Percentiles rank a stretch among this genome's conserved stretches.
phyloP scores from a whole-genome alignment of 1,284 basidiomycete genomes.

The Ustilago curta region DNA sequence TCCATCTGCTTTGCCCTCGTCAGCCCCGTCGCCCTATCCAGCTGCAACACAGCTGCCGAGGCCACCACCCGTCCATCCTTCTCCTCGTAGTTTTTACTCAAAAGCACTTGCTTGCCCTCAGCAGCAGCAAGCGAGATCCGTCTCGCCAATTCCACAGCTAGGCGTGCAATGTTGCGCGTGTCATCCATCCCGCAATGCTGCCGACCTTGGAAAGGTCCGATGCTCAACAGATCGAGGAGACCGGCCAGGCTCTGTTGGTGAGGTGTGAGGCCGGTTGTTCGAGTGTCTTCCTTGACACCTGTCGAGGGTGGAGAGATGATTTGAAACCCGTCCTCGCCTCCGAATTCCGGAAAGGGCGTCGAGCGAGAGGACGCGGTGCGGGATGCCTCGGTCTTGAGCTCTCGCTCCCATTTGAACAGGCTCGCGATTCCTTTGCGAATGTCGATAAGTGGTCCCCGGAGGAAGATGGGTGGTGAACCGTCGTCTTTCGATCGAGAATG shows the following conservation, averaged over 20 bases:
- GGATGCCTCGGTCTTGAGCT: constrained; percentile 20
- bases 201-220: constrained; percentile 68
- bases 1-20: constrained; percentile 38
- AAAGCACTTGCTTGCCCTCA: constrained; percentile 27
- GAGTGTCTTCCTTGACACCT: constrained; percentile 13
- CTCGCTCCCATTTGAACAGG: constrained; percentile 47
- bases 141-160: constrained; percentile 59
- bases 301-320: constrained; percentile 23
- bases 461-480: constrained; percentile 52
- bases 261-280: constrained; percentile 27
- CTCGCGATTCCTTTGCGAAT: constrained; percentile 66
- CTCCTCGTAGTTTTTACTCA: constrained; percentile 27
- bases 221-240: constrained; percentile 44
- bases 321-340: constrained; percentile 49
- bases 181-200: constrained; percentile 72
- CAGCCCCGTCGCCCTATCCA: constrained; percentile 9
- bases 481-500: constrained; percentile 1
- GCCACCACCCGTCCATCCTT: constrained; percentile 34
- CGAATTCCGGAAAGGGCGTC: constrained; percentile 25
- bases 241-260: constrained; percentile 53
- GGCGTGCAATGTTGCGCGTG: constrained; percentile 70
- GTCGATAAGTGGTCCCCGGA: constrained; percentile 62
- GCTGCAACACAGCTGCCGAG: constrained; percentile 20
- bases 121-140: constrained; percentile 28
- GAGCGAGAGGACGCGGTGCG: constrained; percentile 13